Conservation (phyloP, 306 rosid species). For the Aeschynomene evenia region DNA sequence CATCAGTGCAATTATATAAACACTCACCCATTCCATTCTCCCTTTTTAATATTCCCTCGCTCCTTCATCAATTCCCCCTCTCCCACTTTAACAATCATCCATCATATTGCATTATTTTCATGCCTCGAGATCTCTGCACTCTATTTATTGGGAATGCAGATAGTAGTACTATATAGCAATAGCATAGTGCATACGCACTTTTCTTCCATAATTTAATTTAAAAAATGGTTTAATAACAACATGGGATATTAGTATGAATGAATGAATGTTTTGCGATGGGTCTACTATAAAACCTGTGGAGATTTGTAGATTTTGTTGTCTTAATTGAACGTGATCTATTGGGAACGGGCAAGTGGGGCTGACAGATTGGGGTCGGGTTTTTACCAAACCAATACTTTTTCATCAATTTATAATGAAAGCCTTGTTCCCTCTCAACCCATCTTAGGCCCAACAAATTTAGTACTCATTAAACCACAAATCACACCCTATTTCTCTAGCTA, state of each 20-base stretch:
- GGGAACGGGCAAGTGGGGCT: constrained; percentile 30
- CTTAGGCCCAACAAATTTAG: neutral
- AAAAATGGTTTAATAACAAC: neutral
- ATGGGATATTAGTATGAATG: neutral
- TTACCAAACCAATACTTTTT: neutral
- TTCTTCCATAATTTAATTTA: too few species aligned
- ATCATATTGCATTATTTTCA: neutral
- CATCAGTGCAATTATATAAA: constrained; percentile 3
- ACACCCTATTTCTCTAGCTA: too few species aligned
- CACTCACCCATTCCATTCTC: neutral
- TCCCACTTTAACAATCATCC: neutral
- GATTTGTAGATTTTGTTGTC: neutral
- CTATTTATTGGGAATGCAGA: constrained; percentile 4
- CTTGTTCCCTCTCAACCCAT: neutral
- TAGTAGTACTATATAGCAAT: neutral
- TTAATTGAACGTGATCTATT: neutral
- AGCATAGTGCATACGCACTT: neutral
- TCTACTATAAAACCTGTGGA: neutral
- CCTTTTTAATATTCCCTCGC: neutral
- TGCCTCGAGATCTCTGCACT: constrained; percentile 16
- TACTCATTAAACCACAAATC: too few species aligned
- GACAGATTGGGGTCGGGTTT: neutral
- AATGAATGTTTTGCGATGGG: constrained; percentile 11
- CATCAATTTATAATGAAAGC: neutral
- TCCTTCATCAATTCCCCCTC: neutral